Evolutionary conservation across 139 green algal genomes (phyloP).

Genomic region (Tetraselmis striata): DNA sequence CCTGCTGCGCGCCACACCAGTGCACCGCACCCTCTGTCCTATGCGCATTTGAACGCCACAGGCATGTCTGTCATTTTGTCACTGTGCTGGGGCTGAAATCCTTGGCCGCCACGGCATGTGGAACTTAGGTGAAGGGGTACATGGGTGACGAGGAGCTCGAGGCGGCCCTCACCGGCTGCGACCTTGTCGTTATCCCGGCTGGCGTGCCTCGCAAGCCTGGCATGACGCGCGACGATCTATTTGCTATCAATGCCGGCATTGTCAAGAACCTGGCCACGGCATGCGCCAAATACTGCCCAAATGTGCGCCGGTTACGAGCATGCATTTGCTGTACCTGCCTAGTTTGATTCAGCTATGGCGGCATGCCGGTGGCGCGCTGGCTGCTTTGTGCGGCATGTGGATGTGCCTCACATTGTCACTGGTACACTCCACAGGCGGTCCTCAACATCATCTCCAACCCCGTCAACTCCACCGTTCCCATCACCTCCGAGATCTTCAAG

Average conservation of each 20-base stretch:
- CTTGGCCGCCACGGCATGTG: too few species aligned
- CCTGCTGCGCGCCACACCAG: background rate
- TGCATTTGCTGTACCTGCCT: too few species aligned
- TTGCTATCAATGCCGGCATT: conserved; percentile 98
- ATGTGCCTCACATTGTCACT: too few species aligned
- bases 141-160: conserved; percentile 72
- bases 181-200: conserved; percentile 95
- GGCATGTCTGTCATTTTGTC: too few species aligned
- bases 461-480: conserved; percentile 97
- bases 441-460: conserved; percentile 94
- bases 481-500: conserved; percentile 91
- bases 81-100: too few species aligned
- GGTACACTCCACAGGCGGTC: conserved; percentile 31
- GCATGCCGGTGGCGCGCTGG: too few species aligned
- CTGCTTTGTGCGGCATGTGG: too few species aligned
- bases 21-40: too few species aligned
- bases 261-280: conserved; percentile 79
- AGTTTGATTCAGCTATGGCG: too few species aligned
- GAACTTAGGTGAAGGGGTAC: conserved; percentile 56
- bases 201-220: conserved; percentile 93
- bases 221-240: conserved; percentile 98
- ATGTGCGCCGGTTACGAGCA: too few species aligned
- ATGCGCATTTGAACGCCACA: too few species aligned
- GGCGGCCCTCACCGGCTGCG: conserved; percentile 65
- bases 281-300: conserved; percentile 65